A percentile compares a stretch with the other conserved stretches of the same genome.
These are phyloP conservation scores for Trypanosoma boissoni DNA, from an alignment of 208 protist genomes.

Conservation along the genomic window DNA sequence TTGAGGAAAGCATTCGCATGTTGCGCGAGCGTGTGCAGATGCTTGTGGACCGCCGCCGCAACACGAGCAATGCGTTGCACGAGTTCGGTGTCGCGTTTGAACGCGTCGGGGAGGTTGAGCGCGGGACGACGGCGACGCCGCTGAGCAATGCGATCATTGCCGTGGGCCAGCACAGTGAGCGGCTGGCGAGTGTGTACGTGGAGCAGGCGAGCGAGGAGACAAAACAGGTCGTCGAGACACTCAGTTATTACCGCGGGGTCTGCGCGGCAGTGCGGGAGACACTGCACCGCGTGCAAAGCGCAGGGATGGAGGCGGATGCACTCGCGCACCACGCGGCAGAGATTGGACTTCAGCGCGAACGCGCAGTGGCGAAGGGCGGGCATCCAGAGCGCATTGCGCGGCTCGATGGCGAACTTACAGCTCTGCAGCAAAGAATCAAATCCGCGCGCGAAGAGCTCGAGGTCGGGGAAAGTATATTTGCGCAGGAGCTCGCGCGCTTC, in stretches of 20 bases:
- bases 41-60: conserved; percentile 36
- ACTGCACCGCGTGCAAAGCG: conserved; percentile 42
- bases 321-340: conserved; percentile 19
- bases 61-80: conserved; percentile 34
- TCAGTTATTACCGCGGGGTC: conserved; percentile 85
- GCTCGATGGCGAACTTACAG: conserved; percentile 27
- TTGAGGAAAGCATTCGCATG: conserved; percentile 39
- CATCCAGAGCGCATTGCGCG: conserved; percentile 24
- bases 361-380: conserved; percentile 23
- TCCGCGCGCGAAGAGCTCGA: conserved; percentile 27
- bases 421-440: conserved; percentile 32
- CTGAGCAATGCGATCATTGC: conserved; percentile 49
- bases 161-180: conserved; percentile 56
- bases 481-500: conserved; percentile 72
- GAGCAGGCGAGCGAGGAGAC: conserved; percentile 67
- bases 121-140: conserved; percentile 27
- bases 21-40: conserved; percentile 39
- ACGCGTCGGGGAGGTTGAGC: conserved; percentile 47
- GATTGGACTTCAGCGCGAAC: conserved; percentile 26
- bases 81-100: conserved; percentile 54
- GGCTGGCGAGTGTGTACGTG: conserved; percentile 45
- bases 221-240: conserved; percentile 71
- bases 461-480: conserved; percentile 26
- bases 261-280: conserved; percentile 68
- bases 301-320: conserved; percentile 29